Evolutionary conservation across 371 early-diverging fungal species (phyloP).

Genomic region (Syncephalastrum racemosum): DNA sequence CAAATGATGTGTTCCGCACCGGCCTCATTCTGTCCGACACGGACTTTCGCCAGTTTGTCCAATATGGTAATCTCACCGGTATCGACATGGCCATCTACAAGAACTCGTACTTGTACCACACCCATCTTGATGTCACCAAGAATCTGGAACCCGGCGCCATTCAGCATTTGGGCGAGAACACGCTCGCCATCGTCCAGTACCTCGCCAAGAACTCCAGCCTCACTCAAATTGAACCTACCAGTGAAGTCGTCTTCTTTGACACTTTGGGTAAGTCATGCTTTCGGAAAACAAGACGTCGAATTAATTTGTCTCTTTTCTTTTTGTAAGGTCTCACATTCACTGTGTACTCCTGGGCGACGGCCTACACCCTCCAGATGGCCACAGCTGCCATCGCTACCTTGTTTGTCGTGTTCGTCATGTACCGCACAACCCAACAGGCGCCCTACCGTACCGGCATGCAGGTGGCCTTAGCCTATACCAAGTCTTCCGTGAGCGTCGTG

Average conservation of each 20-base stretch:
- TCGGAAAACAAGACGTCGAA: not conserved
- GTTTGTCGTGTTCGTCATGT: constrained; percentile 34
- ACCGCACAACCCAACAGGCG: constrained; percentile 28
- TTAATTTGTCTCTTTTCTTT: not conserved
- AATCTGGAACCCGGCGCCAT: constrained; percentile 63
- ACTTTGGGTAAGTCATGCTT: constrained; percentile 48
- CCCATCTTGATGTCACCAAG: constrained; percentile 64
- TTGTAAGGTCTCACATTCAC: constrained; percentile 53
- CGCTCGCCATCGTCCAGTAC: constrained; percentile 56
- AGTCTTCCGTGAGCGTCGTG: constrained; percentile 35
- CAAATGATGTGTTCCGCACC: constrained; percentile 75
- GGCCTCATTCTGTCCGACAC: constrained; percentile 77
- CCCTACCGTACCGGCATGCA: constrained; percentile 37
- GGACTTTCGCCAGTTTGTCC: constrained; percentile 76
- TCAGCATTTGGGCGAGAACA: constrained; percentile 76
- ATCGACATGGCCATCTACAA: constrained; percentile 77
- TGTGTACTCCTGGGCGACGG: constrained; percentile 61
- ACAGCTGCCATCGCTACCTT: constrained; percentile 23
- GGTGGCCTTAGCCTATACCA: constrained; percentile 29
- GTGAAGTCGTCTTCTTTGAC: constrained; percentile 67
- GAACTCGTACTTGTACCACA: constrained; percentile 73
- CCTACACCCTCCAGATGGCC: constrained; percentile 45
- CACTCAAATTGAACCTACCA: constrained; percentile 46
- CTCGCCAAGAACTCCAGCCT: constrained; percentile 55
- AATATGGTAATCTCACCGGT: constrained; percentile 65